Percentiles rank a stretch among this genome's conserved stretches.
Evolutionary conservation across 2,329 filamentous ascomycete genomes (phyloP).

Genomic region (Aspergillus jensenii): DNA sequence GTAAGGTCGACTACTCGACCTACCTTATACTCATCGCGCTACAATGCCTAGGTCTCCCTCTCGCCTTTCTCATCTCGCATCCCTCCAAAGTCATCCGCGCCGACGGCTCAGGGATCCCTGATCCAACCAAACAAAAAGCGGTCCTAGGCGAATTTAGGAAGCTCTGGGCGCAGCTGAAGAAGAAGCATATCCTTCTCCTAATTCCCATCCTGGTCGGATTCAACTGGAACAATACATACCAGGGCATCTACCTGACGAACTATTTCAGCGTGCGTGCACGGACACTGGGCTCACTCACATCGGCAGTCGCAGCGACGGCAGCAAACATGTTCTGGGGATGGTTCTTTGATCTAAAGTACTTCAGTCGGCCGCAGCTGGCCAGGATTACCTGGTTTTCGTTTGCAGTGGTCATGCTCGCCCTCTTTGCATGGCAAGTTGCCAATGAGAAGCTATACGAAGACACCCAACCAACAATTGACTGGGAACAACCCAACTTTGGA

Average conservation of each 20-base stretch:
- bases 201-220: slow-evolving; percentile 9
- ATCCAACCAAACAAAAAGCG: slow-evolving; percentile 3
- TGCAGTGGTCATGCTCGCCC: slow-evolving; percentile 1
- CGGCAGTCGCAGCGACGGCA: slow-evolving; percentile 1
- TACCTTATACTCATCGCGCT: slow-evolving; percentile 5
- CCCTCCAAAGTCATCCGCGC: slow-evolving; percentile 6
- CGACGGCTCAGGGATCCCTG: neutral
- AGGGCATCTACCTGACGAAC: slow-evolving; percentile 9
- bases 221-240: slow-evolving; percentile 9
- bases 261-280: slow-evolving; percentile 8
- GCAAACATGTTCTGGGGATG: slow-evolving; percentile 11
- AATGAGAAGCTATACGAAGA: slow-evolving; percentile 8
- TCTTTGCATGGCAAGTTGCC: slow-evolving; percentile 2
- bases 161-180: slow-evolving; percentile 1
- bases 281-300: neutral
- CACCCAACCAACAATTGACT: slow-evolving; percentile 6
- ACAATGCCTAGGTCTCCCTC: slow-evolving; percentile 2
- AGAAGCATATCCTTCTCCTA: slow-evolving; percentile 6
- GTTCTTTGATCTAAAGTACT: slow-evolving; percentile 1
- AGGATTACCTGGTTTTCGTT: slow-evolving; percentile 8
- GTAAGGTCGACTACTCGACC: slow-evolving; percentile 6
- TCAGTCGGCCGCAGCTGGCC: slow-evolving; percentile 1
- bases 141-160: slow-evolving; percentile 5
- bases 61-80: slow-evolving; percentile 2
- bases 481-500: slow-evolving; percentile 1